Evolutionary conservation across 805 yeast genomes (phyloP).

Genomic region (Zygoascus flipseniorum): DNA sequence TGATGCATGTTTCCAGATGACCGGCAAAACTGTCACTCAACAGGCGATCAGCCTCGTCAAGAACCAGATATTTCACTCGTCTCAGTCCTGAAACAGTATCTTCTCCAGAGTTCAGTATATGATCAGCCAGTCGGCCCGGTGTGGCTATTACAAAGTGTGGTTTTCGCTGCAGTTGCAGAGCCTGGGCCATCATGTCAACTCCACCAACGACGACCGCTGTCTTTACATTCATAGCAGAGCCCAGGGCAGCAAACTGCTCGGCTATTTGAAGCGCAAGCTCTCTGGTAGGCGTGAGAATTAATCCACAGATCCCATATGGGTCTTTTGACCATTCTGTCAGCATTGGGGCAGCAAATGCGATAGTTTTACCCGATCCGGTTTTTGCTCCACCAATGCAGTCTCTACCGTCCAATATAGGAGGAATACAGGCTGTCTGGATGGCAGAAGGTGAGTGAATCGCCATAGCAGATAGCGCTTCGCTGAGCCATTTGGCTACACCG

Average conservation of each 20-base stretch:
- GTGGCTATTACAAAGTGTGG: slow-evolving; percentile 97
- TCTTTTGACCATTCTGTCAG: slow-evolving; percentile 89
- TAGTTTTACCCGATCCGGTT: slow-evolving; percentile 96
- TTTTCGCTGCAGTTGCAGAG: slow-evolving; percentile 64
- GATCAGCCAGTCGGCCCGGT: slow-evolving; percentile 94
- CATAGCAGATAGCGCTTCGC: slow-evolving; percentile 74
- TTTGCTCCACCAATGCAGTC: slow-evolving; percentile 98
- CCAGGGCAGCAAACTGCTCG: slow-evolving; percentile 90
- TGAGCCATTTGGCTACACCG: slow-evolving; percentile 82
- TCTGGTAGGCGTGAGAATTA: slow-evolving; percentile 79
- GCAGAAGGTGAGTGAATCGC: slow-evolving; percentile 74
- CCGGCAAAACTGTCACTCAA: slow-evolving; percentile 75
- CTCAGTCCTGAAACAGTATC: slow-evolving; percentile 75
- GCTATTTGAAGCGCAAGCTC: slow-evolving; percentile 95
- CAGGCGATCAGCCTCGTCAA: slow-evolving; percentile 94
- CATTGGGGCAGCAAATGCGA: slow-evolving; percentile 98
- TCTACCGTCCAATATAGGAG: slow-evolving; percentile 69
- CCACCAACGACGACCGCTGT: slow-evolving; percentile 91
- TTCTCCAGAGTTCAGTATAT: slow-evolving; percentile 77
- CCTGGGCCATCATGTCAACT: slow-evolving; percentile 84
- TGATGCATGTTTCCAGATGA: slow-evolving; percentile 67
- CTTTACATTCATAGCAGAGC: slow-evolving; percentile 78
- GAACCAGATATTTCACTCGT: slow-evolving; percentile 69
- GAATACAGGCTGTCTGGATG: slow-evolving; percentile 84
- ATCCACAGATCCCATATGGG: slow-evolving; percentile 86